A percentile compares a stretch with the other conserved stretches of the same genome.
Conservation (phyloP, 352 stramenopile species). For the Blastocystis sp. region DNA sequence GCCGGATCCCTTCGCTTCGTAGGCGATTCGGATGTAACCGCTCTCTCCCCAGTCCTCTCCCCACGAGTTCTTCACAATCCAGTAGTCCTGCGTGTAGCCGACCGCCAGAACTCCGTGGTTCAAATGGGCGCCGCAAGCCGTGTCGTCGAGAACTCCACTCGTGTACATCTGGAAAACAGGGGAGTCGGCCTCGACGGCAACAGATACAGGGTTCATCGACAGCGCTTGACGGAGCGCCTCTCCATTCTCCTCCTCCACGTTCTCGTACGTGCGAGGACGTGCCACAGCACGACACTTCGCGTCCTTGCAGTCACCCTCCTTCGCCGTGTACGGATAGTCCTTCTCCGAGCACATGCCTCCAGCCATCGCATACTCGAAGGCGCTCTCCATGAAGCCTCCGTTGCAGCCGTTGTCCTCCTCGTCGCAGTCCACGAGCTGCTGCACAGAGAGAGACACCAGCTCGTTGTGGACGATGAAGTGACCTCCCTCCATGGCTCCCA, state of each 20-base stretch:
- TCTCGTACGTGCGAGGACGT: constrained; percentile 74
- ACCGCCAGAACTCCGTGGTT: constrained; percentile 91
- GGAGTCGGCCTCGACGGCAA: constrained; percentile 84
- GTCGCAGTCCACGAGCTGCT: constrained; percentile 94
- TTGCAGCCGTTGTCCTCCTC: constrained; percentile 86
- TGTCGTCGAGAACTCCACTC: constrained; percentile 74
- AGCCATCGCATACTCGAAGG: constrained; percentile 83
- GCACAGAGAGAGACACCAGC: constrained; percentile 82
- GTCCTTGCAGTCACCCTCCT: constrained; percentile 65
- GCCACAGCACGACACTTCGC: constrained; percentile 62
- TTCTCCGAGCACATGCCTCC: constrained; percentile 81
- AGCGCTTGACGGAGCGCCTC: constrained; percentile 75
- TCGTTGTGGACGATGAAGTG: constrained; percentile 80
- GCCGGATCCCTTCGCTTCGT: constrained; percentile 70
- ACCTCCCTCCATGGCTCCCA: constrained; percentile 88
- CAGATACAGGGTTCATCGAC: constrained; percentile 78
- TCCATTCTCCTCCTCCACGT: constrained; percentile 73
- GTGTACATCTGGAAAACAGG: constrained; percentile 89
- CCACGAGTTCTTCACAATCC: constrained; percentile 94
- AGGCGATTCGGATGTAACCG: constrained; percentile 80
- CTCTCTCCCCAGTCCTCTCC: constrained; percentile 74
- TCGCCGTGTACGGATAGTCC: constrained; percentile 83
- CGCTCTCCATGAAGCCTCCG: constrained; percentile 90
- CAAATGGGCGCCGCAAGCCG: constrained; percentile 75
- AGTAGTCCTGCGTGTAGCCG: constrained; percentile 80